Percentiles rank a stretch among this genome's conserved stretches.
phyloP scores from a whole-genome alignment of 257 asterid species.

The Capsicum baccatum region DNA sequence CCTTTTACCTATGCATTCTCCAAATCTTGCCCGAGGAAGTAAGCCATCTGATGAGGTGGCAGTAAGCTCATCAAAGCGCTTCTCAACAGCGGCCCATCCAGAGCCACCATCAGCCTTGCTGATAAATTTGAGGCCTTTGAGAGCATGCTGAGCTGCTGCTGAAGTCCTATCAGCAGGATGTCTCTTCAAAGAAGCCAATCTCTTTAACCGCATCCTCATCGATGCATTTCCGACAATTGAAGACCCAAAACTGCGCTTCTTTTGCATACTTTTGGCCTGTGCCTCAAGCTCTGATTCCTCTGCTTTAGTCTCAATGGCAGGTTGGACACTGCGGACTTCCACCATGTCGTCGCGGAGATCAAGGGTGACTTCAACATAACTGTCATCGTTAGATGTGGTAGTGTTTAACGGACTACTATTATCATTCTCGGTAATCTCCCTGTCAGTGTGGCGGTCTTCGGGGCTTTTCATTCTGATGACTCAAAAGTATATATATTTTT shows the following conservation, averaged over 20 bases:
- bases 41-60: slow-evolving; percentile 33
- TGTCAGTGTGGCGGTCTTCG: neutral
- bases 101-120: slow-evolving; percentile 43
- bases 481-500: neutral
- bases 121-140: slow-evolving; percentile 44
- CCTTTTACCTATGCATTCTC: slow-evolving; percentile 42
- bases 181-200: slow-evolving; percentile 25
- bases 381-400: slow-evolving; percentile 15
- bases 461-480: neutral
- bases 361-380: slow-evolving; percentile 37
- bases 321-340: slow-evolving; percentile 34
- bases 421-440: neutral
- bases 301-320: slow-evolving; percentile 14
- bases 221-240: slow-evolving; percentile 28
- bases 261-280: slow-evolving; percentile 28
- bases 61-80: slow-evolving; percentile 37
- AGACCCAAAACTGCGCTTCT: slow-evolving; percentile 26
- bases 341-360: slow-evolving; percentile 36
- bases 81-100: slow-evolving; percentile 40
- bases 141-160: slow-evolving; percentile 42
- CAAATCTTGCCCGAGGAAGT: slow-evolving; percentile 36
- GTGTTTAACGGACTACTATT: neutral
- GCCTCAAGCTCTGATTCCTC: slow-evolving; percentile 34
- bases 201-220: neutral
- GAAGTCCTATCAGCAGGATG: slow-evolving; percentile 34